phyloP scores from a whole-genome alignment of 2,329 filamentous ascomycete genomes.

The Xylaria polymorpha region DNA sequence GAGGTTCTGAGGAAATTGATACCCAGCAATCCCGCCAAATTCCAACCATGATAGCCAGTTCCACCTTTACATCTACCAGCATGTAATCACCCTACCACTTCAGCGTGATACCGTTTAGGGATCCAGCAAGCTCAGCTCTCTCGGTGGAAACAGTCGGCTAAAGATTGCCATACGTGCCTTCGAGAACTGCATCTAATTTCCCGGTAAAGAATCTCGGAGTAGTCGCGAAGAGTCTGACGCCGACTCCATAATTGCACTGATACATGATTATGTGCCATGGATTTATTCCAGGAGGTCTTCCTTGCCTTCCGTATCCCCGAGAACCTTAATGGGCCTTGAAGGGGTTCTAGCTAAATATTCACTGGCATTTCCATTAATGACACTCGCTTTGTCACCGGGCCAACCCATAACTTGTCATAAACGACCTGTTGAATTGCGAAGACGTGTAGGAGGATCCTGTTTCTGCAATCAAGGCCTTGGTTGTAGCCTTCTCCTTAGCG shows the following conservation, averaged over 20 bases:
- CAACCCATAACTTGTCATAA: not conserved
- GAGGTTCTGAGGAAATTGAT: constrained; percentile 75
- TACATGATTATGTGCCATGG: not conserved
- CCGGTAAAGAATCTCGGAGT: not conserved
- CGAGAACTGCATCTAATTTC: not conserved
- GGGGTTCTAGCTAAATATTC: not conserved
- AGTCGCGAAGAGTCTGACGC: not conserved
- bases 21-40: constrained; percentile 69
- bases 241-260: not conserved
- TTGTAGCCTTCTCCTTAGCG: not conserved
- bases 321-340: not conserved
- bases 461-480: not conserved
- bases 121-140: not conserved
- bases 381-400: not conserved
- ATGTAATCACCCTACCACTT: not conserved
- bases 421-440: not conserved
- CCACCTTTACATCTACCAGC: not conserved
- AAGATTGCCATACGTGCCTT: not conserved
- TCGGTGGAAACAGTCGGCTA: not conserved
- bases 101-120: not conserved
- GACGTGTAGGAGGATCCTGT: not conserved
- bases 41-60: constrained; percentile 51
- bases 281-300: not conserved
- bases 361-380: not conserved
- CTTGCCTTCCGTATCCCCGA: not conserved